Evolutionary conservation across 768 basidiomycete species (phyloP).

Genomic region (Trametes punicea): DNA sequence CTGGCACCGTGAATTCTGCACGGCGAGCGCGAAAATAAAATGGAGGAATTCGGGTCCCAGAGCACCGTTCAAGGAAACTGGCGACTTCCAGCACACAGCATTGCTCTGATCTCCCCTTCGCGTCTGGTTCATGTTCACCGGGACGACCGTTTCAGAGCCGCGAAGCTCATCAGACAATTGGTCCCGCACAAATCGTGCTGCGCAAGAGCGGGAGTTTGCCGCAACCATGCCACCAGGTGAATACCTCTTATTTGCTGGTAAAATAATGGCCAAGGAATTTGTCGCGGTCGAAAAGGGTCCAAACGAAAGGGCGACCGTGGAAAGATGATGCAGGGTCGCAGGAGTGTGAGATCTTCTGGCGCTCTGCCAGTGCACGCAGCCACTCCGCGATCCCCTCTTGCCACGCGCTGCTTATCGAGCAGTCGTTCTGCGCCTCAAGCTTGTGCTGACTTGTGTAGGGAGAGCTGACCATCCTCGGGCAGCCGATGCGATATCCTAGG

Average conservation of each 20-base stretch:
- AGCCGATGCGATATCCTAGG: neutral
- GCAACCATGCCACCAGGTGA: neutral
- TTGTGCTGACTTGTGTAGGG: too few species aligned
- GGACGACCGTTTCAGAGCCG: conserved; percentile 12
- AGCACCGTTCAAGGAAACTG: conserved; percentile 1
- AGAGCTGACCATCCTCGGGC: neutral
- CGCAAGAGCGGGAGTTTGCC: neutral
- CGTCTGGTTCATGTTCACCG: conserved; percentile 6
- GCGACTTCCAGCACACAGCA: conserved; percentile 7
- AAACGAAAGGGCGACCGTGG: neutral
- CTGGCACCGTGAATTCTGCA: too few species aligned
- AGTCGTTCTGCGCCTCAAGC: conserved; percentile 4
- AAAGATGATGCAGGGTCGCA: conserved; percentile 17
- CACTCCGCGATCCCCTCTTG: conserved; percentile 16
- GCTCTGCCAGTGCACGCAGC: conserved; percentile 4
- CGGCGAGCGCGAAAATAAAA: conserved; percentile 1
- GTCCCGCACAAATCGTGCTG: neutral
- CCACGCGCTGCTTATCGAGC: conserved; percentile 11
- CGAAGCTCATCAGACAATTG: conserved; percentile 20
- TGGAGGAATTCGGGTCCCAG: neutral
- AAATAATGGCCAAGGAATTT: neutral
- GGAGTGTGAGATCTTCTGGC: conserved; percentile 11
- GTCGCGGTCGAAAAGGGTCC: neutral
- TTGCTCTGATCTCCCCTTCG: conserved; percentile 4
- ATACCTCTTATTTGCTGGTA: neutral